Conservation (phyloP, 441 rosid genomes). For the Gossypium trilobum region DNA sequence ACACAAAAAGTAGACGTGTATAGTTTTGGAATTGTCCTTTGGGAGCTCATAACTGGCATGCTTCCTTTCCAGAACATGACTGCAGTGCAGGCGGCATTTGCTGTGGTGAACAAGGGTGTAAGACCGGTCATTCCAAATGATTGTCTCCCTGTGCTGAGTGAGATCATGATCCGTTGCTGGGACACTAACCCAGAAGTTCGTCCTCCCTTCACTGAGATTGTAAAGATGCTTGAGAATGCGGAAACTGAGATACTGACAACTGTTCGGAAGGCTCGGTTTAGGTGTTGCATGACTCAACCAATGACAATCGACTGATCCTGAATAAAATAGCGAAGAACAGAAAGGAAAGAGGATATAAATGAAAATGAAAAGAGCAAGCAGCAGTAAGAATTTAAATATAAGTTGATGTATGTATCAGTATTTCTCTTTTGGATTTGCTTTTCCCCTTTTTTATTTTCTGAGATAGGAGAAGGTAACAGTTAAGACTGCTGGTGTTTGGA, state of each 20-base stretch:
- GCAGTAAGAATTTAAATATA: constrained; percentile 30
- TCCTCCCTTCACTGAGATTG: constrained; percentile 72
- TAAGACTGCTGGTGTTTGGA: constrained; percentile 31
- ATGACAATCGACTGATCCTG: constrained; percentile 68
- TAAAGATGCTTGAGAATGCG: constrained; percentile 74
- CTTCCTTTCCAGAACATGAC: constrained; percentile 95
- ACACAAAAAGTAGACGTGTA: constrained; percentile 91
- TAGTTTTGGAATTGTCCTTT: constrained; percentile 87
- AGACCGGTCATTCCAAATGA: constrained; percentile 75
- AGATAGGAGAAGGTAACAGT: constrained; percentile 35
- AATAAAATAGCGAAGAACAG: constrained; percentile 5
- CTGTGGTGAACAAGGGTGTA: constrained; percentile 85
- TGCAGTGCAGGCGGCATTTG: constrained; percentile 96
- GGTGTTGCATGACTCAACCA: constrained; percentile 85
- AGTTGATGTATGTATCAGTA: constrained; percentile 50
- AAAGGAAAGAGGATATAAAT: constrained; percentile 26
- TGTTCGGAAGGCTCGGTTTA: constrained; percentile 89
- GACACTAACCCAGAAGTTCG: constrained; percentile 85
- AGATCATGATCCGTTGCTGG: constrained; percentile 94
- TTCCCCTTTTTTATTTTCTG: constrained; percentile 19
- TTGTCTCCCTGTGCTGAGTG: constrained; percentile 69
- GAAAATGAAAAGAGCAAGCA: constrained; percentile 19
- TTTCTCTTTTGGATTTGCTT: neutral
- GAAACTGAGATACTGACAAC: constrained; percentile 76
- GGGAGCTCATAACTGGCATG: constrained; percentile 87